A percentile compares a stretch with the other conserved stretches of the same genome.
These are phyloP conservation scores for Lolium multiflorum DNA, from an alignment of 176 grass and related monocot genomes.

Conservation along the genomic window DNA sequence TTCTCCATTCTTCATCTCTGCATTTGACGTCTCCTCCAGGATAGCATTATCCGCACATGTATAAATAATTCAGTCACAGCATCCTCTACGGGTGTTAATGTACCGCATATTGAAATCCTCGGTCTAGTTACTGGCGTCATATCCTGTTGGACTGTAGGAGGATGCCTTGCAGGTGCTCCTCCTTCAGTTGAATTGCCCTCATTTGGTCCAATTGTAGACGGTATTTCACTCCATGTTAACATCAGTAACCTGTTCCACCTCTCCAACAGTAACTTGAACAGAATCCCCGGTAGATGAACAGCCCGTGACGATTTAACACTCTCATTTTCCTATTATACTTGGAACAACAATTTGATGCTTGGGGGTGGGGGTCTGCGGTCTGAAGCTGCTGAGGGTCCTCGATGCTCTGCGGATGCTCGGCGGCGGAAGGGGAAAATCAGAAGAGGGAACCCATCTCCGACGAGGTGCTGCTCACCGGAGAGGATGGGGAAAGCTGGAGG, in stretches of 20 bases:
- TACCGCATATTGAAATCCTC: conserved; percentile 25
- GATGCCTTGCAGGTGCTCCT: neutral
- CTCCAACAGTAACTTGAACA: conserved; percentile 21
- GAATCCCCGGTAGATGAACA: conserved; percentile 23
- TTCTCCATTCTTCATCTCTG: conserved; percentile 23
- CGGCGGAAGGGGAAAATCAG: too few relatives aligned
- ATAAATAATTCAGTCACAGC: conserved; percentile 35
- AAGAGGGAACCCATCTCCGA: too few relatives aligned
- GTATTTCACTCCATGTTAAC: conserved; percentile 41
- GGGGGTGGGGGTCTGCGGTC: too few relatives aligned
- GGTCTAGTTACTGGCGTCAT: neutral
- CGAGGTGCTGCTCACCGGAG: too few relatives aligned
- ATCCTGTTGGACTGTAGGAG: neutral
- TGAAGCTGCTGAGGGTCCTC: too few relatives aligned
- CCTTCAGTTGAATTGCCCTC: conserved; percentile 15
- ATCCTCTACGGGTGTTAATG: conserved; percentile 39
- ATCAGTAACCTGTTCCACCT: conserved; percentile 32
- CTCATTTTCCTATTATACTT: conserved; percentile 34
- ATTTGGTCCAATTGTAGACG: conserved; percentile 55
- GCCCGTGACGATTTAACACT: neutral
- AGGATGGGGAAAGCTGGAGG: too few relatives aligned
- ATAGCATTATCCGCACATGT: conserved; percentile 30
- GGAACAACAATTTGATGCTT: conserved; percentile 26
- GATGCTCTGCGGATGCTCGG: too few relatives aligned
- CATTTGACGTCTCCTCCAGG: conserved; percentile 7